Evolutionary conservation across 306 rosid genomes (phyloP), one percentile per base, ranked within the genome.

Genomic region (Amphicarpaea edgeworthii): DNA sequence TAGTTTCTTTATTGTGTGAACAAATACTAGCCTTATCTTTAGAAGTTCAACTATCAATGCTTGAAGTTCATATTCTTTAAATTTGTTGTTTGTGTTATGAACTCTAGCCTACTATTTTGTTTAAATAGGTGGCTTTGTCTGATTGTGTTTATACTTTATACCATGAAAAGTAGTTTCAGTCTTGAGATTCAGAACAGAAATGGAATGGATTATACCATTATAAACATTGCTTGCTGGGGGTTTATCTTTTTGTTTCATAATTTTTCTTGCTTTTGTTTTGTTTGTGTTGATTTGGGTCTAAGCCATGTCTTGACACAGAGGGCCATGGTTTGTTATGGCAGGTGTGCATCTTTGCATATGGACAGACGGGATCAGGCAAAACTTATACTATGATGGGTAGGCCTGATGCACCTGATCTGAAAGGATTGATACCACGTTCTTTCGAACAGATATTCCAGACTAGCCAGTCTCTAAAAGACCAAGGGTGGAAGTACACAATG

Each of bases 311-410:
- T 61, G 75, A 74, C 69, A 30, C 5, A 19, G n/a, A 76, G 68
- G 30, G 49, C 6, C 26, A 61, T 20, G 81, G 66, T 38, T 68
- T 83, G 49, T 74, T 72, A 59, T 88, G 82, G 61, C 77, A 96
- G 99, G 98, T 95, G 11, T 95, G 98, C 82, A 94, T 94, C 72
- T 94, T 94, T 84, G 98, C 98, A 11, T 94, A 94, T n/a, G 98
- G 98, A 43, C 98, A 94, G 70, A 91, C 98, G 0, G 97, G 98
- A 15, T 91, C 98, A 4, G 98, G 97, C 8, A 91, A 93, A 83
- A 93, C 98, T 26, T 88, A 88, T 68, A 93, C 98, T 37, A 93
- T 93, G 98, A 91, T 94, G 95, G 98, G 98, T 19, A 90, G 84
- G 66, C 96, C 98, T 16, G 93, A 88, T 43, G 80, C 87, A 51